Base-by-base conservation (phyloP, 306 rosid species). In the Quercus variabilis region DNA sequence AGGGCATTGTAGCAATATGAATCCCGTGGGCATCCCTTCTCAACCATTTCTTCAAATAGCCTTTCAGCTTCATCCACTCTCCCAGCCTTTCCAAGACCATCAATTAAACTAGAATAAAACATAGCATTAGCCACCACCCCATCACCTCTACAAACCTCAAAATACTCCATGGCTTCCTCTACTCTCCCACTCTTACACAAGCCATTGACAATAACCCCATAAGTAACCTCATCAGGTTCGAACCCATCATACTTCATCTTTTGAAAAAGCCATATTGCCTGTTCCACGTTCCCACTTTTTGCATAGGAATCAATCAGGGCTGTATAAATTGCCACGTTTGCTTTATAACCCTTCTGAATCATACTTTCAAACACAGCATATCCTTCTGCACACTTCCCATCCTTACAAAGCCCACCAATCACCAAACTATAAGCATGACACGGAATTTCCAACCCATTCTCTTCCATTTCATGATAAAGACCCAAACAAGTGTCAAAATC, bases 71-170 rank as follows among this genome's bases (percentile, higher is more conserved):
- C 97, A 58, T 83, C 89, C 33, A 90, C 85, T 77, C 90, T 93
- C 82, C 96, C 96, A 0, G 91, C 96, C 88, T 93, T 95, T 46
- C 98, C 98, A 79, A 95, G 89, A 62, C 97, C 97, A 78, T 93
- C 94, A 58, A 95, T 90, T 74, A 91, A 21, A 81, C 98, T 93
- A 52, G 97, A 88, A 83, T 93, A 93, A 67, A 95, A 85, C 87
- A 93, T 85, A 0, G 98, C 90, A 79, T 91, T 92, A 64, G 88
- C 77, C 14, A 79, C 70, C 54, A 91, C 55, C 14, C 94, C 90
- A 55, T 79, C 83, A n/a, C 30, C 81, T 59, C 51, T 84, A 71
- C 97, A 89, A 69, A 83, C 79, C 74, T 80, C 75, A 19, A 89
- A 89, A 77, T 87, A 93, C 59, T 77, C 79, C 87, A 90, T 68